phyloP scores from a whole-genome alignment of 495 filamentous ascomycete genomes.

The Acidomyces sp. region DNA sequence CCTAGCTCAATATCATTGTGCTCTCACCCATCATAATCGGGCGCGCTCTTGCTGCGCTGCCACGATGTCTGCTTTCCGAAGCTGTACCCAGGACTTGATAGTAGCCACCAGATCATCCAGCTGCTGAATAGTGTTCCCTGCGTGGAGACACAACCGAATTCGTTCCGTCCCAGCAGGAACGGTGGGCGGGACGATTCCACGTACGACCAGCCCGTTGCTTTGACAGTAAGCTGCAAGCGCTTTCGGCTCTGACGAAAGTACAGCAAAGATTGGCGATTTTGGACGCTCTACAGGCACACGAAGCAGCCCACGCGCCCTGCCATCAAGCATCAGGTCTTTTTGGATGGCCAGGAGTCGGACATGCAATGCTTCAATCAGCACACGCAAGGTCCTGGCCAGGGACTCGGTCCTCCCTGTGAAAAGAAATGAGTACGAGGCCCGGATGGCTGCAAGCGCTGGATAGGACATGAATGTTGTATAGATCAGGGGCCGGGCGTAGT shows the following conservation, averaged over 20 bases:
- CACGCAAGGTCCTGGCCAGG: conserved; percentile 1
- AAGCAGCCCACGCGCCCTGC: background rate
- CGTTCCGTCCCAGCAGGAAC: conserved; percentile 39
- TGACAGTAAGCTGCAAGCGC: conserved; percentile 41
- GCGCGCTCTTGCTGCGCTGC: background rate
- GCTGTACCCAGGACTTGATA: conserved; percentile 33
- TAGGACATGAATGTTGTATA: conserved; percentile 49
- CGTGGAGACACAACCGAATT: conserved; percentile 43
- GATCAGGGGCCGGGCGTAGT: conserved; percentile 48
- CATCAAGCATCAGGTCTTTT: conserved; percentile 3
- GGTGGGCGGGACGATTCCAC: conserved; percentile 43
- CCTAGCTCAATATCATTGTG: too few species aligned
- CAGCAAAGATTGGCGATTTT: conserved; percentile 31
- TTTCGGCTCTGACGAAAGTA: conserved; percentile 35
- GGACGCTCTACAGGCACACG: conserved; percentile 31
- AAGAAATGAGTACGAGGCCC: conserved; percentile 38
- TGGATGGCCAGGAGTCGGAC: conserved; percentile 3
- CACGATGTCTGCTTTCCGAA: conserved; percentile 3
- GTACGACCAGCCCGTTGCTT: conserved; percentile 36
- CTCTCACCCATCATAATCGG: background rate
- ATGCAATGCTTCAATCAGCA: conserved; percentile 2
- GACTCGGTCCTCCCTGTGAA: conserved; percentile 29
- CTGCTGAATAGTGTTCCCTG: conserved; percentile 36
- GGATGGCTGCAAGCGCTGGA: conserved; percentile 39
- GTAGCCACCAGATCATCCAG: conserved; percentile 31